These are phyloP conservation scores for Trichophaea hybrida DNA, from an alignment of 2,329 filamentous ascomycete species.

Conservation along the genomic window DNA sequence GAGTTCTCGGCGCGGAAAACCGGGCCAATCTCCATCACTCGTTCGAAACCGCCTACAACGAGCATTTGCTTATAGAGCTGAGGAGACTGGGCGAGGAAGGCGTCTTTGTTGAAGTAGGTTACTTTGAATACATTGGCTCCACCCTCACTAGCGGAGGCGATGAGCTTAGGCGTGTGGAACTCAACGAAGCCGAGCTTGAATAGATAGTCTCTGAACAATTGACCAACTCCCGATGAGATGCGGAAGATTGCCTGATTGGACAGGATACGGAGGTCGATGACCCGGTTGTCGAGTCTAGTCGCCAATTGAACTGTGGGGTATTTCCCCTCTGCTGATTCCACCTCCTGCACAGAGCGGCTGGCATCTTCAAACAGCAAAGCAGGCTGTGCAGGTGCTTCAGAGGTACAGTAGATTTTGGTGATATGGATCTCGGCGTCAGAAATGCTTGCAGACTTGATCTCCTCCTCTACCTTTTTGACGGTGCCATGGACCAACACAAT, in stretches of 20 bases:
- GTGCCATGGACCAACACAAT: slow-evolving; percentile 67
- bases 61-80: slow-evolving; percentile 83
- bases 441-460: slow-evolving; percentile 75
- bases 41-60: slow-evolving; percentile 63
- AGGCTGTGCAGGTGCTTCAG: slow-evolving; percentile 44
- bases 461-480: slow-evolving; percentile 69
- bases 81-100: slow-evolving; percentile 64
- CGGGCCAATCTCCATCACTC: slow-evolving; percentile 63
- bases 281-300: slow-evolving; percentile 79
- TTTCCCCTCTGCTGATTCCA: slow-evolving; percentile 35
- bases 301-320: slow-evolving; percentile 63
- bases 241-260: slow-evolving; percentile 79
- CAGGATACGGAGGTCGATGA: slow-evolving; percentile 80
- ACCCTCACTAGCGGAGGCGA: slow-evolving; percentile 81
- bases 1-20: slow-evolving; percentile 79
- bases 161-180: slow-evolving; percentile 80
- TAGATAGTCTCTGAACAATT: slow-evolving; percentile 68
- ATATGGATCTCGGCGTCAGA: slow-evolving; percentile 76
- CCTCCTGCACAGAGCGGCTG: slow-evolving; percentile 37
- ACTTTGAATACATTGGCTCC: slow-evolving; percentile 83
- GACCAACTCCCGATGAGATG: slow-evolving; percentile 50
- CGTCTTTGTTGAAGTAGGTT: slow-evolving; percentile 74
- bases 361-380: slow-evolving; percentile 43
- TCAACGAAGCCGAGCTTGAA: slow-evolving; percentile 58
- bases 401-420: slow-evolving; percentile 65